Percentiles rank a stretch among this genome's conserved stretches.
These are phyloP conservation scores for Cymbidium sinense DNA, from an alignment of 106 monocot species.

Conservation along the genomic window DNA sequence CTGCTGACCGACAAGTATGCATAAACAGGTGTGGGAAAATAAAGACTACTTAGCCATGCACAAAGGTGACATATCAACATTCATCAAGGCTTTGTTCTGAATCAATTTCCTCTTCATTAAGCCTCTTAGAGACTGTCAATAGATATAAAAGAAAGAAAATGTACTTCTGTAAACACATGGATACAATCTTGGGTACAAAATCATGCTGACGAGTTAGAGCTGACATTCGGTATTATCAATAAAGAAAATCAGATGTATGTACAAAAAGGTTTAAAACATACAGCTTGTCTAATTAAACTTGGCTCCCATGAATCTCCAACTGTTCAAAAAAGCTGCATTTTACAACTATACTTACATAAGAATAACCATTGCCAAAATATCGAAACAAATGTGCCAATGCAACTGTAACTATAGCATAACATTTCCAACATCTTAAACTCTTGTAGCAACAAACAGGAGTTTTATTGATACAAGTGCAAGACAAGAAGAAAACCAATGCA, in stretches of 20 bases:
- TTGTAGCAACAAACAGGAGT: not conserved
- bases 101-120: not conserved
- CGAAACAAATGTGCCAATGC: not conserved
- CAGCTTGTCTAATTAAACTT: not conserved
- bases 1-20: not conserved
- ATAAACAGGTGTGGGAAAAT: not conserved
- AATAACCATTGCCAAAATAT: conserved; percentile 1
- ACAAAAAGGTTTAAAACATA: not conserved
- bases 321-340: not conserved
- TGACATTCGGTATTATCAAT: not conserved
- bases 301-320: not conserved
- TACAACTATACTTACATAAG: not conserved
- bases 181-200: not conserved
- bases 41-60: not conserved
- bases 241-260: not conserved
- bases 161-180: not conserved
- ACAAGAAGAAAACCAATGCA: not conserved
- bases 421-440: not conserved
- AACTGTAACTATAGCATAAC: not conserved
- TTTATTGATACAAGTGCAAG: not conserved
- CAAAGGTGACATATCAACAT: not conserved
- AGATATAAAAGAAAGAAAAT: not conserved
- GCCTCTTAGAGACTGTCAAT: not conserved
- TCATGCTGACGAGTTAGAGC: not conserved
- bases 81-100: not conserved